Base-by-base conservation (phyloP, 73 alveolate genomes). In the Symbiodinium pilosum region DNA sequence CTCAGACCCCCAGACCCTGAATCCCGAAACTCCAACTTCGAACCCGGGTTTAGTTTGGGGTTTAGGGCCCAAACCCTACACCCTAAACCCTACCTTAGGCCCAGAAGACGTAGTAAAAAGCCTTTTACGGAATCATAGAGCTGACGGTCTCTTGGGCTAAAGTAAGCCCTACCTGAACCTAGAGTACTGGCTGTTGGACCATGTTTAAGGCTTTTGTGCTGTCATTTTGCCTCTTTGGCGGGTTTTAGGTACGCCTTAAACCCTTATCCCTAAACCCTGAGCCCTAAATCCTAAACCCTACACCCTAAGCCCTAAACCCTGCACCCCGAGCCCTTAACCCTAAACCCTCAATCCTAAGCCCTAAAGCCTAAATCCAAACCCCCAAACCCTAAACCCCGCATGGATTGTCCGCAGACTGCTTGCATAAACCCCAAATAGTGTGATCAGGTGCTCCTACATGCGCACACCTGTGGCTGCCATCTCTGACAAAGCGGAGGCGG, bases 361-460 rank as follows among this genome's bases (percentile, higher is more conserved):
- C 32, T 56, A 56, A 56, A 56, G 21, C 59, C 59, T 47, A 47
- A 47, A 56, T 32, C 73, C 73, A 8, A 56, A 56, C 32, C 38
- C 75, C 75, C 26, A 56, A 56, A 56, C 75, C 32, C 75, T 5
- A 56, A 56, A 56, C 75, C 75, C 75, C 26, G 26, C 16, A 5
- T 14, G 59, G 59, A 47, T 47, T 47, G 6, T 47, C 14, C 14
- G 59, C 59, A 47, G 59, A 6, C 59, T 6, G 14, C 59, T 47
- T 47, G 59, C 73, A 26, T 56, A 56, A 56, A 56, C 73, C 73
- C 73, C 5, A 56, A 56, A 56, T 20, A 26, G 34, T 56, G 14
- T 14, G 14, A 28, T 71, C n/a, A 91, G 96, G 96, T 91, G 96
- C 39, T 91, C 96, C 77, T 91, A 91, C 96, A 91, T 91, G 96